These are phyloP conservation scores for Dictyophora rubrovolvata DNA, from an alignment of 768 basidiomycete genomes.

Conservation along the genomic window DNA sequence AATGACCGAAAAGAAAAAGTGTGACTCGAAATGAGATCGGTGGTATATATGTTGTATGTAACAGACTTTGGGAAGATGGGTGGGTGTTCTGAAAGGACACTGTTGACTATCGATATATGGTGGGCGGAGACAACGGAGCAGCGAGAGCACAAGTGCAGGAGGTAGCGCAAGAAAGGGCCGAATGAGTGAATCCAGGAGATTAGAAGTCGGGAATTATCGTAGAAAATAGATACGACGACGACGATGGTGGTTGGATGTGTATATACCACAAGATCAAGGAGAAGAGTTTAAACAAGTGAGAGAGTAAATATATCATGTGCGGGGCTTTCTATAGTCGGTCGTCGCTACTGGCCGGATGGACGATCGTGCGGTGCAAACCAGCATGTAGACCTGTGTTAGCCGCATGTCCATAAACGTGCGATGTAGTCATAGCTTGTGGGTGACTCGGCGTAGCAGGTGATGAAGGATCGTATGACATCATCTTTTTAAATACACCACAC, in stretches of 20 bases:
- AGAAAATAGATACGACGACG: not conserved
- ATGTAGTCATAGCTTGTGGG: not conserved
- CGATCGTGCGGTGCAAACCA: not conserved
- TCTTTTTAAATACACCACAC: not conserved
- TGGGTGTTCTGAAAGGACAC: too few species aligned
- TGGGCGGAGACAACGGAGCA: too few species aligned
- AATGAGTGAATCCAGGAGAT: not conserved
- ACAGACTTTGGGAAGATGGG: too few species aligned
- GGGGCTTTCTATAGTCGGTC: not conserved
- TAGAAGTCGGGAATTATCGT: not conserved
- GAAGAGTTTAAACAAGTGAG: not conserved
- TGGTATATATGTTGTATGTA: too few species aligned
- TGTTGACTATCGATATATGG: too few species aligned
- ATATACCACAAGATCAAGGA: too few species aligned
- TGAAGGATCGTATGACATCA: not conserved
- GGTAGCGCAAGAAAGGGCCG: too few species aligned
- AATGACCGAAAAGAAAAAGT: too few species aligned
- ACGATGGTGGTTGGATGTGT: not conserved
- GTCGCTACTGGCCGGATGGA: not conserved
- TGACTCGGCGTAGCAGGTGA: not conserved
- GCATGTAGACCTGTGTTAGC: not conserved
- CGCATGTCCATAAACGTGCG: not conserved
- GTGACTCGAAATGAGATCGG: too few species aligned
- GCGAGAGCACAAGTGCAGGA: too few species aligned
- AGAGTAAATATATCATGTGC: not conserved